Conservation (phyloP, 2,329 filamentous ascomycete species). For the Hymenoscyphus fraxineus region DNA sequence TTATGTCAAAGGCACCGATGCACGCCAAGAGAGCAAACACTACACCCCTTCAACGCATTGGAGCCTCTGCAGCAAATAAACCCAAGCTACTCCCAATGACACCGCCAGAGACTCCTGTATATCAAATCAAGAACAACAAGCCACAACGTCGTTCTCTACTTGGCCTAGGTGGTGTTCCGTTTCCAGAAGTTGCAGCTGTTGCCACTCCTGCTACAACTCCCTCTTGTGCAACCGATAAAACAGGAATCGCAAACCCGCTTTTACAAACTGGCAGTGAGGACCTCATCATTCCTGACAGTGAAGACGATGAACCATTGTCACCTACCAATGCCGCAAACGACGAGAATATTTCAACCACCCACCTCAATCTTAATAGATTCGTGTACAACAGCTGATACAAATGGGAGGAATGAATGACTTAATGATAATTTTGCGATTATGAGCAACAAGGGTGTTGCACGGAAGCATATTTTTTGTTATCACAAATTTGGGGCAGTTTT, state of each 20-base stretch:
- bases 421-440: neutral
- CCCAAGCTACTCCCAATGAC: slow-evolving; percentile 24
- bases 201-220: slow-evolving; percentile 35
- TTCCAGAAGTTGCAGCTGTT: slow-evolving; percentile 26
- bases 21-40: slow-evolving; percentile 10
- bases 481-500: neutral
- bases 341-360: slow-evolving; percentile 2
- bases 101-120: slow-evolving; percentile 28
- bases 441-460: neutral
- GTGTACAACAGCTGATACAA: slow-evolving; percentile 15
- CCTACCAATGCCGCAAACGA: slow-evolving; percentile 19
- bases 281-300: slow-evolving; percentile 47
- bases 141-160: slow-evolving; percentile 18
- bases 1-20: slow-evolving; percentile 14
- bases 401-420: slow-evolving; percentile 1
- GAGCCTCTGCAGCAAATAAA: slow-evolving; percentile 26
- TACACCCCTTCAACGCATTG: slow-evolving; percentile 35
- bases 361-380: slow-evolving; percentile 20
- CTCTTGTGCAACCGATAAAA: slow-evolving; percentile 30
- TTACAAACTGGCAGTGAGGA: slow-evolving; percentile 47
- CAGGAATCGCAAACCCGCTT: slow-evolving; percentile 23
- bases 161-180: slow-evolving; percentile 23
- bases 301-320: slow-evolving; percentile 35
- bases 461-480: neutral
- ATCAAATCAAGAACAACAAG: slow-evolving; percentile 10